These are phyloP conservation scores for Blastomyces emzantsi DNA, from an alignment of 2,329 filamentous ascomycete genomes.

Conservation along the genomic window DNA sequence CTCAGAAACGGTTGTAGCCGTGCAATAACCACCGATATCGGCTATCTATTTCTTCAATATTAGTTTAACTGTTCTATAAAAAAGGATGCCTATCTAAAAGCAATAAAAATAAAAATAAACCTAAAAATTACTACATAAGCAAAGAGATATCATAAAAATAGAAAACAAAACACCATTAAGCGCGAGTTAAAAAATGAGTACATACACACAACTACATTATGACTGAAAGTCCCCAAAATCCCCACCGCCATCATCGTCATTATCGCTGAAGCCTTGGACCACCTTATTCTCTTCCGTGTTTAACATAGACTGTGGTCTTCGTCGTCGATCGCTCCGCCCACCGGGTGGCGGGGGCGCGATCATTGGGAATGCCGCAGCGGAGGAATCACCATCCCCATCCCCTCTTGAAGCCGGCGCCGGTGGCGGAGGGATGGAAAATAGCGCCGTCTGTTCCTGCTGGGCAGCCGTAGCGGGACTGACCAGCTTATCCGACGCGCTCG, in stretches of 20 bases:
- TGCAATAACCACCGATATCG: not conserved
- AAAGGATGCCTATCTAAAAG: not conserved
- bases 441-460: conserved; percentile 37
- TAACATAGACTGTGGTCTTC: conserved; percentile 45
- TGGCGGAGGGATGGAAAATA: conserved; percentile 71
- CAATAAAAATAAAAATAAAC: not conserved
- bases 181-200: not conserved
- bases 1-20: not conserved
- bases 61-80: not conserved
- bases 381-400: conserved; percentile 11
- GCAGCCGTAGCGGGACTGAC: conserved; percentile 13
- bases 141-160: not conserved
- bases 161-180: not conserved
- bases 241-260: conserved; percentile 78
- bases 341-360: conserved; percentile 57
- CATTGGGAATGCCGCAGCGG: conserved; percentile 28
- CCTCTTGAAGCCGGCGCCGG: conserved; percentile 13
- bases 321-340: conserved; percentile 50
- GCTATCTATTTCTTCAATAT: not conserved
- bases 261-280: conserved; percentile 62
- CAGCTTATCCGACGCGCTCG: not conserved
- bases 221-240: conserved; percentile 75
- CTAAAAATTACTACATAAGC: not conserved
- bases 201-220: conserved; percentile 7
- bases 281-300: conserved; percentile 37